These are phyloP conservation scores for Xylaria sp. DNA, from an alignment of 2,329 filamentous ascomycete genomes.

Conservation along the genomic window DNA sequence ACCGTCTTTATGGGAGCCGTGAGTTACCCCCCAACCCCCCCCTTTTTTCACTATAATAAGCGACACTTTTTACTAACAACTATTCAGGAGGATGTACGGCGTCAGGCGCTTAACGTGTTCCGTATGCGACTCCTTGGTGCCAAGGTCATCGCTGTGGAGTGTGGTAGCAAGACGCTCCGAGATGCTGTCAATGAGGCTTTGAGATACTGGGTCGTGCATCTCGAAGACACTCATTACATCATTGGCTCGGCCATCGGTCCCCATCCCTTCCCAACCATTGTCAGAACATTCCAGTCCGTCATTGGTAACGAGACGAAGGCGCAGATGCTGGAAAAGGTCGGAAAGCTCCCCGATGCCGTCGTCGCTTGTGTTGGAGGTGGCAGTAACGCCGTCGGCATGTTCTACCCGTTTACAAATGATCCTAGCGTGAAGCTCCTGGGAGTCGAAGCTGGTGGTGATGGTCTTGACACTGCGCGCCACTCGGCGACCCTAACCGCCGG, in stretches of 20 bases:
- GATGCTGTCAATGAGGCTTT: conserved; percentile 96
- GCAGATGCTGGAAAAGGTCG: conserved; percentile 83
- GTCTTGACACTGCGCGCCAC: conserved; percentile 83
- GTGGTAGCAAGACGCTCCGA: conserved; percentile 81
- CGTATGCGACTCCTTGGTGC: conserved; percentile 96
- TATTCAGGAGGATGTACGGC: conserved; percentile 80
- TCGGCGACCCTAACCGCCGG: conserved; percentile 87
- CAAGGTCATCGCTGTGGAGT: conserved; percentile 89
- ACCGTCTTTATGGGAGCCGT: conserved; percentile 95
- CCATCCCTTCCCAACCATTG: conserved; percentile 97
- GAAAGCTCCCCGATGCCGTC: conserved; percentile 92
- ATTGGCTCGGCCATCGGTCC: conserved; percentile 97
- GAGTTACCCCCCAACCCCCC: conserved; percentile 40
- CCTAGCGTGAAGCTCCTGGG: conserved; percentile 84
- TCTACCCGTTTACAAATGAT: conserved; percentile 92
- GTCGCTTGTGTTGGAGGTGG: conserved; percentile 97
- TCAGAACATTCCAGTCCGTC: conserved; percentile 95
- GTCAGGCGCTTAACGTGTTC: conserved; percentile 97
- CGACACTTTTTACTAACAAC: neutral
- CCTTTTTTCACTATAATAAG: neutral
- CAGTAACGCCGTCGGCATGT: conserved; percentile 96
- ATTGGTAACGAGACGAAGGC: conserved; percentile 94
- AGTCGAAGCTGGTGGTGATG: conserved; percentile 94
- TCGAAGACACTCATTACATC: conserved; percentile 96
- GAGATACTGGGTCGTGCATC: conserved; percentile 89